Conservation (phyloP, 306 rosid genomes). For the Phaseolus lunatus region DNA sequence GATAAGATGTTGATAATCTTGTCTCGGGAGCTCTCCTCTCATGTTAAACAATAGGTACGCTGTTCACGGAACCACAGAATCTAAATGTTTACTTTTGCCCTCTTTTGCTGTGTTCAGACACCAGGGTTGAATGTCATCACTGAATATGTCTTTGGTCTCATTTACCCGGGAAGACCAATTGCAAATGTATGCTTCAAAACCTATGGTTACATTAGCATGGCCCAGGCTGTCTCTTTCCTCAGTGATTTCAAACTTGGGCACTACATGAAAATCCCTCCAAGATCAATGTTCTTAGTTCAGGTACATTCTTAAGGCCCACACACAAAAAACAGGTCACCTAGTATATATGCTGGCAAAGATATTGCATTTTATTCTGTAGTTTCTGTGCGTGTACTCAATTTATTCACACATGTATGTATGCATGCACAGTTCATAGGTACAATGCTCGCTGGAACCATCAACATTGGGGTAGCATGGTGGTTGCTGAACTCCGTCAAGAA, state of each 20-base stretch:
- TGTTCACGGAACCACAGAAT: not conserved
- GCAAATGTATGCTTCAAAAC: slow-evolving; percentile 95
- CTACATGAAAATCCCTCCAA: slow-evolving; percentile 92
- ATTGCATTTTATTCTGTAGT: not conserved
- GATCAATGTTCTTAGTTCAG: slow-evolving; percentile 89
- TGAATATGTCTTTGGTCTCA: slow-evolving; percentile 80
- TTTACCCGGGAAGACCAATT: slow-evolving; percentile 79
- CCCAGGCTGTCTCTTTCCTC: slow-evolving; percentile 89
- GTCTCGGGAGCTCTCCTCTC: too few species aligned
- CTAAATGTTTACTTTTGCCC: slow-evolving; percentile 6
- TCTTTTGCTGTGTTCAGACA: slow-evolving; percentile 12
- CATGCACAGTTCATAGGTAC: slow-evolving; percentile 75
- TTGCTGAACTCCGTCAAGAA: slow-evolving; percentile 59
- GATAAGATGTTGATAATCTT: not conserved
- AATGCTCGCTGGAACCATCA: slow-evolving; percentile 81
- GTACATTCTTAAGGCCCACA: slow-evolving; percentile 38
- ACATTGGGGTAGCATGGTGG: slow-evolving; percentile 85
- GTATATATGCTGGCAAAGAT: not conserved
- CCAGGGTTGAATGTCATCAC: slow-evolving; percentile 76
- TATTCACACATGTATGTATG: slow-evolving; percentile 34
- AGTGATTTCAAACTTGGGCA: slow-evolving; percentile 89
- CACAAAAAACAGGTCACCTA: not conserved
- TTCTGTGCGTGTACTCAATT: slow-evolving; percentile 24
- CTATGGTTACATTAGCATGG: slow-evolving; percentile 81
- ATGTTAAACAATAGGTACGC: not conserved